phyloP scores from a whole-genome alignment of 768 basidiomycete species.

The Suillus brevipes region DNA sequence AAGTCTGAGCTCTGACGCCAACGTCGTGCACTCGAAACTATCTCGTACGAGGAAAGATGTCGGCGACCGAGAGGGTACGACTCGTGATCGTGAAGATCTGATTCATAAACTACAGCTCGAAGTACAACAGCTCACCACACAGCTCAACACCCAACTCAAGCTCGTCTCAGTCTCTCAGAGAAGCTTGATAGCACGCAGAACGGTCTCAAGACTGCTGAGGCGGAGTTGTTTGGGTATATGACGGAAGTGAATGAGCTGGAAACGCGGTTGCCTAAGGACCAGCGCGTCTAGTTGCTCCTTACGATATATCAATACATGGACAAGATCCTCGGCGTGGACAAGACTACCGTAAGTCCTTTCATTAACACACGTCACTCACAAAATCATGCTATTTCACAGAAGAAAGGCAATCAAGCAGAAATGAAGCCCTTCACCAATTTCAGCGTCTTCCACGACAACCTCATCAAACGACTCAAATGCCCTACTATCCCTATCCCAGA shows the following conservation, averaged over 20 bases:
- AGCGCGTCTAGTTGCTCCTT: conserved; percentile 81
- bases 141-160: conserved; percentile 86
- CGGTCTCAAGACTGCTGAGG: conserved; percentile 63
- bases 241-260: conserved; percentile 75
- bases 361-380: neutral
- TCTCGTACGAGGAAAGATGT: conserved; percentile 68
- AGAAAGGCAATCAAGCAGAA: conserved; percentile 73
- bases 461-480: conserved; percentile 83
- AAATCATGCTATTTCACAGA: conserved; percentile 41
- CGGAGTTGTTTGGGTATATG: conserved; percentile 60
- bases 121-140: conserved; percentile 75
- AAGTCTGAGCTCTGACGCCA: conserved; percentile 61
- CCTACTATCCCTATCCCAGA: conserved; percentile 79
- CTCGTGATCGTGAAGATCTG: conserved; percentile 67
- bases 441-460: conserved; percentile 89
- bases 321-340: conserved; percentile 87
- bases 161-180: conserved; percentile 81
- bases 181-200: conserved; percentile 78
- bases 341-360: conserved; percentile 62
- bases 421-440: conserved; percentile 95
- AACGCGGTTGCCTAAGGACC: conserved; percentile 77
- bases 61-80: conserved; percentile 60
- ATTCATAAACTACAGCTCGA: conserved; percentile 78
- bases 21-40: conserved; percentile 69
- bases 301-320: conserved; percentile 96